These are phyloP conservation scores for Cladophialophora yegresii DNA, from an alignment of 2,329 filamentous ascomycete species.

Conservation along the genomic window DNA sequence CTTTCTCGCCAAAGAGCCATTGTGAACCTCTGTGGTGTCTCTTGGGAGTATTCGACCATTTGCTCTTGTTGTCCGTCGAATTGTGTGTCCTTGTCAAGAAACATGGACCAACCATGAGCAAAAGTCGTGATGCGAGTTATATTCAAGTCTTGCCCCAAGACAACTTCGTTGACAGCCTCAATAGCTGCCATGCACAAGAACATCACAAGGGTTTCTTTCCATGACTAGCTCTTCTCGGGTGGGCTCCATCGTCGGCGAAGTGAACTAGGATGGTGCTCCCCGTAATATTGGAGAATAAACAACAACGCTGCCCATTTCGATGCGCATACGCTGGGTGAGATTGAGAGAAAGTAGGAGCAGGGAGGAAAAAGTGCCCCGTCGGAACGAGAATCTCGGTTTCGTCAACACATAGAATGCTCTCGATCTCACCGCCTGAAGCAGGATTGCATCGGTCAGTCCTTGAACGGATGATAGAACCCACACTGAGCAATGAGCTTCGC, in stretches of 20 bases:
- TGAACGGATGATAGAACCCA: neutral
- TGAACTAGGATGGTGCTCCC: neutral
- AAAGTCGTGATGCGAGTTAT: neutral
- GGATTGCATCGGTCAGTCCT: neutral
- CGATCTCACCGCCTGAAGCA: neutral
- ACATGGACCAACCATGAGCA: neutral
- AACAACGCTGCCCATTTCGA: neutral
- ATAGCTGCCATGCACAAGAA: neutral
- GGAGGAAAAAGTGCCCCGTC: neutral
- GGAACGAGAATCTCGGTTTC: neutral
- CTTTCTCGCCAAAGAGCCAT: neutral
- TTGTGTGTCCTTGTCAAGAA: neutral
- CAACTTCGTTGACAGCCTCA: neutral
- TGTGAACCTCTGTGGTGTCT: neutral
- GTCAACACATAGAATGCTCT: constrained; percentile 6
- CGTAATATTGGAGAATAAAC: neutral
- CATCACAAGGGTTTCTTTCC: neutral
- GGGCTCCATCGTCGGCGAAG: neutral
- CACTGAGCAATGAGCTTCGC: neutral
- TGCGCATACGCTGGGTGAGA: neutral
- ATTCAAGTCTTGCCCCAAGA: neutral
- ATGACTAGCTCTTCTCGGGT: neutral
- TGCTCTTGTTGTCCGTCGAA: neutral
- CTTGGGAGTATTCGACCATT: neutral
- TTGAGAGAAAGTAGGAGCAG: neutral